phyloP scores from a whole-genome alignment of 2,329 filamentous ascomycete genomes.

The Rutstroemia sp. region DNA sequence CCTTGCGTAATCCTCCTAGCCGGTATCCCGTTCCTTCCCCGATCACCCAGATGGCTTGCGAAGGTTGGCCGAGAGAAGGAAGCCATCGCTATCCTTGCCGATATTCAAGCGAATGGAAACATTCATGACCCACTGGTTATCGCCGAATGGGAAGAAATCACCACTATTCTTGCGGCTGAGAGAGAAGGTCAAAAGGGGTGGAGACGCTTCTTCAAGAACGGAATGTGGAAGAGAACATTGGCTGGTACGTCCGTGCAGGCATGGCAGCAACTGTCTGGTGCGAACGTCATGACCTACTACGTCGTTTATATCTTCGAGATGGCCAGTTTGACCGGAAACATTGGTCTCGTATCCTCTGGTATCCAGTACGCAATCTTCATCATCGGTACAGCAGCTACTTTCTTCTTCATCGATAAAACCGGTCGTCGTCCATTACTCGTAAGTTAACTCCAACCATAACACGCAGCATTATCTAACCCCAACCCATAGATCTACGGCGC shows the following conservation, averaged over 20 bases:
- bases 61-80: conserved; percentile 41
- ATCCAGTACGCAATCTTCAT: conserved; percentile 25
- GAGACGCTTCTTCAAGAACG: conserved; percentile 37
- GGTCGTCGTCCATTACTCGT: conserved; percentile 6
- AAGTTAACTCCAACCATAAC: background rate
- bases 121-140: conserved; percentile 46
- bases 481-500: conserved; percentile 32
- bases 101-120: conserved; percentile 50
- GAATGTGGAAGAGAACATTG: conserved; percentile 48
- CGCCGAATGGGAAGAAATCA: conserved; percentile 50
- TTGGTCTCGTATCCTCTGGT: conserved; percentile 26
- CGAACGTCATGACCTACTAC: conserved; percentile 30
- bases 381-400: conserved; percentile 15
- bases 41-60: conserved; percentile 45
- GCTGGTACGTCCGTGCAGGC: conserved; percentile 11
- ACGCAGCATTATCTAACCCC: background rate
- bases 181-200: conserved; percentile 27
- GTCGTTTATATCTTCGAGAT: conserved; percentile 34
- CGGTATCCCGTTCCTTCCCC: conserved; percentile 38
- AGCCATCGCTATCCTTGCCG: conserved; percentile 40
- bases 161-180: conserved; percentile 29
- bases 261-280: conserved; percentile 22
- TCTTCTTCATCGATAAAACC: conserved; percentile 24
- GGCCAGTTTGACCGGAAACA: conserved; percentile 31
- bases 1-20: conserved; percentile 37